Evolutionary conservation across 2,329 filamentous ascomycete species (phyloP), one percentile per base, ranked within the genome.

Genomic region (Clonostachys rhizophaga): DNA sequence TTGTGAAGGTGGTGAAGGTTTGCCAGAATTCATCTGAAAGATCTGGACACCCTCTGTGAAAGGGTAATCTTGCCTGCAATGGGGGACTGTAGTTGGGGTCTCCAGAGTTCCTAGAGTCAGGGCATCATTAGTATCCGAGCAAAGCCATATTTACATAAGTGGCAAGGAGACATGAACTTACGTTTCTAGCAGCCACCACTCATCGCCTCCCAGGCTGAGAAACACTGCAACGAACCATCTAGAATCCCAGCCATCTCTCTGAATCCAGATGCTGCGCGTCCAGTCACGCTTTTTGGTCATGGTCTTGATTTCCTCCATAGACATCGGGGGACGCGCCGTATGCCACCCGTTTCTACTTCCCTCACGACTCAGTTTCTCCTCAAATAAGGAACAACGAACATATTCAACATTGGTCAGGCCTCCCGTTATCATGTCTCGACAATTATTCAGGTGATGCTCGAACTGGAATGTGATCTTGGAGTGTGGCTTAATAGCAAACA

Each of bases 161-260:
- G 10, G 24, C 24, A 10, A 30, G 24, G 24, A 8, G 24, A 10
- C 9, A 10, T 30, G 8, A n/a, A 71, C 77, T 68, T 69, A 83
- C 76, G 81, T 64, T 63, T 86, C 78, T 46, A 89, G 71, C 50
- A 91, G 70, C 83, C 86, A 91, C 88, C 89, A 95, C 51, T 77
- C 78, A 60, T 94, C 88, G 46, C 89, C 88, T 57, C 77, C 75
- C 58, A 87, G 74, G 60, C 85, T 84, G 61, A 90, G 76, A 45
- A 83, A 82, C 42, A 87, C 76, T 53, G 84, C 83, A 37, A 95
- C 69, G 52, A 84, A 81, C 88, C 89, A 96, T 45, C 78, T 71
- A 13, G 77, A 61, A 10, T 75, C 75, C 89, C 91, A 95, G n/a
- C 80, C 82, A 49, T 72, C 72, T 56, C 83, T 84, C 56, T 77